phyloP scores from a whole-genome alignment of 179 eudicot genomes.

The Corrigiola litoralis region DNA sequence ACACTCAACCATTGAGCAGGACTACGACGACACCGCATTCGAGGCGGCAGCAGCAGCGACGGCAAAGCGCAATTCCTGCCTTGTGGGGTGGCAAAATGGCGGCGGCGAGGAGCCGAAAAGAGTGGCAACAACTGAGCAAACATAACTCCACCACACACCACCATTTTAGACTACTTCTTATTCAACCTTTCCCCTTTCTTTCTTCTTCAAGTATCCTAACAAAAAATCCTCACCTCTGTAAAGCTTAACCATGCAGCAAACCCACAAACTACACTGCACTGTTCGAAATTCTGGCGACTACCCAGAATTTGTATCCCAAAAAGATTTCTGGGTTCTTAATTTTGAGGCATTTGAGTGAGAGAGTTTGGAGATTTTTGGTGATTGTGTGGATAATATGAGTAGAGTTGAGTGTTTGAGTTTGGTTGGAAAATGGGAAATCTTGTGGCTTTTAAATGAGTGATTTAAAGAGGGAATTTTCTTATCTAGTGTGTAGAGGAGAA shows the following conservation, averaged over 20 bases:
- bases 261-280: constrained; percentile 1
- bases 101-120: constrained; percentile 21
- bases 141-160: constrained; percentile 38
- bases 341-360: background rate
- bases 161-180: constrained; percentile 18
- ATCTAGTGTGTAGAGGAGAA: constrained; percentile 18
- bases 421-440: background rate
- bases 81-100: constrained; percentile 8
- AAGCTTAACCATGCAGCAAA: constrained; percentile 48
- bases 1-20: constrained; percentile 39
- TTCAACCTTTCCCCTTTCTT: constrained; percentile 24
- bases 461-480: constrained; percentile 11
- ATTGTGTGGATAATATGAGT: constrained; percentile 10
- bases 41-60: constrained; percentile 23
- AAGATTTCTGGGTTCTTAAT: background rate
- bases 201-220: constrained; percentile 35
- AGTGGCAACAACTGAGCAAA: constrained; percentile 35
- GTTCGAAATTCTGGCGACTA: constrained; percentile 7
- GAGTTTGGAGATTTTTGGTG: background rate
- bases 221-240: constrained; percentile 24
- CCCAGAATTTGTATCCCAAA: background rate
- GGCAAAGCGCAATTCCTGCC: constrained; percentile 13
- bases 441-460: too few relatives aligned
- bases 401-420: constrained; percentile 7
- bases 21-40: constrained; percentile 31